These are phyloP conservation scores for Teratosphaeria viscida DNA, from an alignment of 2,329 filamentous ascomycete species.

Conservation along the genomic window DNA sequence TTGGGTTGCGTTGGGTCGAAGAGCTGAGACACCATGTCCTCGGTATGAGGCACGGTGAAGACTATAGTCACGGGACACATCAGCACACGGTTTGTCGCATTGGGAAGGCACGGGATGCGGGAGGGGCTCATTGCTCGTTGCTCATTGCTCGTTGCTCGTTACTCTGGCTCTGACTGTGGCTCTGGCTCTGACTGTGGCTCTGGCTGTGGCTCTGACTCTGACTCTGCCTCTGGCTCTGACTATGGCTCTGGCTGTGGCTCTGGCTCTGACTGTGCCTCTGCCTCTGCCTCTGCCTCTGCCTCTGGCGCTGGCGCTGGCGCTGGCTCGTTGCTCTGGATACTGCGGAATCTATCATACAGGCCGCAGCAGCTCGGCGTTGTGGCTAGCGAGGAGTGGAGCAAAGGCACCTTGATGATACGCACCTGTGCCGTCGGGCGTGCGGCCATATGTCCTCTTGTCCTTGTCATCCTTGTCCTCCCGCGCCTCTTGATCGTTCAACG, in stretches of 20 bases:
- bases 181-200: no score
- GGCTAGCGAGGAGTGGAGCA: background rate
- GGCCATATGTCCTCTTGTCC: conserved; percentile 73
- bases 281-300: no score
- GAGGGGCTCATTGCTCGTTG: background rate
- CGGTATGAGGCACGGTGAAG: conserved; percentile 88
- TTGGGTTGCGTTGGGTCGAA: conserved; percentile 91
- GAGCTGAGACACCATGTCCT: conserved; percentile 98
- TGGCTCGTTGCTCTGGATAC: background rate
- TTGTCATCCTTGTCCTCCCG: conserved; percentile 38
- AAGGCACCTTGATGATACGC: conserved; percentile 31
- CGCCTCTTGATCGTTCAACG: conserved; percentile 41
- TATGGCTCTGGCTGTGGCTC: no score
- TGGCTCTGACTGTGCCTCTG: no score
- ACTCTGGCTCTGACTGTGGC: no score
- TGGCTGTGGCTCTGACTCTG: no score
- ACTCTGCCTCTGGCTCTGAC: no score
- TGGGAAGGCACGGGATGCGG: background rate
- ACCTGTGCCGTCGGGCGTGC: conserved; percentile 86
- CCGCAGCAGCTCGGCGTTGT: background rate
- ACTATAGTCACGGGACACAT: conserved; percentile 45
- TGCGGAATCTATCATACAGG: background rate
- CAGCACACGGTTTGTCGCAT: conserved; percentile 11
- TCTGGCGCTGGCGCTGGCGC: no score
- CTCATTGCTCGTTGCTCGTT: no score